phyloP scores from a whole-genome alignment of 2,329 filamentous ascomycete genomes.

The Colletotrichum tabaci region DNA sequence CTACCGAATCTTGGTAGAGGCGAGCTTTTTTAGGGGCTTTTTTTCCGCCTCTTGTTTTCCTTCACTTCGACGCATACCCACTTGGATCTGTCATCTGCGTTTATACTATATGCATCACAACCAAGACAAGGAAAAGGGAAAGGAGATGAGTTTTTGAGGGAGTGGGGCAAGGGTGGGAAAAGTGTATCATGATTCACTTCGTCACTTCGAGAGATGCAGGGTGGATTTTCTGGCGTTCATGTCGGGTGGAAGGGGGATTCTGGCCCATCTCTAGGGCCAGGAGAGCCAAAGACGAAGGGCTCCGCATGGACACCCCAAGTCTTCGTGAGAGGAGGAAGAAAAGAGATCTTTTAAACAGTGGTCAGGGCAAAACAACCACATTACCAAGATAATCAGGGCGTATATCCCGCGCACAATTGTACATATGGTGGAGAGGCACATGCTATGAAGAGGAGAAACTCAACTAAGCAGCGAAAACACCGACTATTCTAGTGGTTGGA shows the following conservation, averaged over 20 bases:
- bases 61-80: slow-evolving; percentile 42
- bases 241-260: slow-evolving; percentile 21
- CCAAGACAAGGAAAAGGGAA: slow-evolving; percentile 30
- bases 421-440: slow-evolving; percentile 31
- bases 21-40: neutral
- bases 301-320: neutral
- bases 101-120: slow-evolving; percentile 41
- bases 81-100: slow-evolving; percentile 42
- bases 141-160: slow-evolving; percentile 27
- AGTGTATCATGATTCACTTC: slow-evolving; percentile 36
- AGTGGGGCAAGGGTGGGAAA: slow-evolving; percentile 18
- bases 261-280: slow-evolving; percentile 8
- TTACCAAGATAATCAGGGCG: slow-evolving; percentile 36
- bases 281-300: neutral
- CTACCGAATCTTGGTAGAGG: slow-evolving; percentile 23
- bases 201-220: slow-evolving; percentile 19
- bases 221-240: slow-evolving; percentile 35
- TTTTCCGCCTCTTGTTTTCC: slow-evolving; percentile 33
- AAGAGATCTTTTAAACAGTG: neutral
- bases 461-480: slow-evolving; percentile 26
- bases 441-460: slow-evolving; percentile 21
- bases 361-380: slow-evolving; percentile 6
- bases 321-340: neutral
- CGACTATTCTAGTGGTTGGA: slow-evolving; percentile 11
- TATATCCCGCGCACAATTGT: slow-evolving; percentile 33